These are phyloP conservation scores for Carex littledalei DNA, from an alignment of 176 grass and related monocot species.

Conservation along the genomic window DNA sequence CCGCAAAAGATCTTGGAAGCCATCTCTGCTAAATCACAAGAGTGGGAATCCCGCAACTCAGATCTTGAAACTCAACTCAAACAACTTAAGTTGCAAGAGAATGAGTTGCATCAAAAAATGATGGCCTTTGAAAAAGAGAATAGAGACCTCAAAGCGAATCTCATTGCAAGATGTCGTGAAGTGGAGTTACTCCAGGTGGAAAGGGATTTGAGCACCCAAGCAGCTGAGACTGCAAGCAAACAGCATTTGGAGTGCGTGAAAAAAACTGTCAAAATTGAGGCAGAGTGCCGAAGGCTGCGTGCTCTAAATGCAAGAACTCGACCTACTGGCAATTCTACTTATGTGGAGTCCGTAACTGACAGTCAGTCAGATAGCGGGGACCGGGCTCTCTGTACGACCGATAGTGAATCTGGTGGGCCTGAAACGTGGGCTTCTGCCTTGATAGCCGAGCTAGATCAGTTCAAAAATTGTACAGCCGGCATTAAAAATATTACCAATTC, in stretches of 20 bases:
- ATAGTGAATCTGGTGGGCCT: conserved; percentile 56
- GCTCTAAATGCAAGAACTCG: conserved; percentile 36
- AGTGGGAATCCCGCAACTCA: conserved; percentile 42
- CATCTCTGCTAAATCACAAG: conserved; percentile 41
- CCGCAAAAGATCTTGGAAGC: conserved; percentile 59
- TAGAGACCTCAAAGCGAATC: conserved; percentile 46
- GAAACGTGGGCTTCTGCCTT: conserved; percentile 80
- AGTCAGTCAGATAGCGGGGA: conserved; percentile 82
- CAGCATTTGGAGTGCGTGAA: conserved; percentile 83
- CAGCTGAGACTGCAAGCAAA: conserved; percentile 93
- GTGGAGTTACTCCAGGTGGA: conserved; percentile 57
- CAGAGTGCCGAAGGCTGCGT: conserved; percentile 66
- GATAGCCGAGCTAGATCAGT: conserved; percentile 75
- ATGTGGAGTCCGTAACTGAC: conserved; percentile 63
- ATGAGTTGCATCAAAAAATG: conserved; percentile 49
- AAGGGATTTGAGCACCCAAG: conserved; percentile 79
- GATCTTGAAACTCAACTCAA: conserved; percentile 45
- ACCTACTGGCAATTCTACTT: conserved; percentile 43
- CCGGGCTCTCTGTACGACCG: conserved; percentile 38
- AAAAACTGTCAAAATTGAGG: conserved; percentile 68
- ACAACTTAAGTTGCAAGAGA: conserved; percentile 40
- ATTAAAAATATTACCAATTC: conserved; percentile 41
- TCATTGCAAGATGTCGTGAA: conserved; percentile 41
- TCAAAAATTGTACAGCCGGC: conserved; percentile 42
- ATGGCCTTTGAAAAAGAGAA: conserved; percentile 50